These are phyloP conservation scores for Centrapalus pauciflorus DNA, from an alignment of 129 eudicot species.

Conservation along the genomic window DNA sequence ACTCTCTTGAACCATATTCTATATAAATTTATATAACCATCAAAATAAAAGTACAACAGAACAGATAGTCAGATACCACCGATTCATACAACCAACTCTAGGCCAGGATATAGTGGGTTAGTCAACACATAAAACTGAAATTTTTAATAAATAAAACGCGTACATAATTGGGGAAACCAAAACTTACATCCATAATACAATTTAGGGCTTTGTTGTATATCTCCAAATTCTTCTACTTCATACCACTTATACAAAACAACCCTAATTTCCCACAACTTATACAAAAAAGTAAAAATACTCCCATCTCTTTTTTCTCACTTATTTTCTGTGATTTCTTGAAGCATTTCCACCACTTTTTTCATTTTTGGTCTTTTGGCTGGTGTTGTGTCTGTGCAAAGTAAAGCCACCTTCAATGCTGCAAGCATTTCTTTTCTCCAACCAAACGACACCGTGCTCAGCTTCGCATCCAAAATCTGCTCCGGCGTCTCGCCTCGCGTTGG, in stretches of 20 bases:
- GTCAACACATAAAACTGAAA: too few relatives aligned
- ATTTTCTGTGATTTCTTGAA: slow-evolving; percentile 61
- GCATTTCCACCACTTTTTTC: slow-evolving; percentile 95
- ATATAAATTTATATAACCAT: too few relatives aligned
- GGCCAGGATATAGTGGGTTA: too few relatives aligned
- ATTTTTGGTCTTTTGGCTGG: slow-evolving; percentile 94
- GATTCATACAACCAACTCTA: too few relatives aligned
- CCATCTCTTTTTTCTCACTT: slow-evolving; percentile 24
- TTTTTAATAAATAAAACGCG: too few relatives aligned
- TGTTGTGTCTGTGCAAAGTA: slow-evolving; percentile 81
- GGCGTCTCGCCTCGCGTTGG: slow-evolving; percentile 93
- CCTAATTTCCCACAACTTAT: slow-evolving; percentile 18
- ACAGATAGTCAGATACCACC: too few relatives aligned
- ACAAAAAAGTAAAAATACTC: too few relatives aligned
- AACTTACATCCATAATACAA: slow-evolving; percentile 31
- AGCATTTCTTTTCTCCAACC: slow-evolving; percentile 98
- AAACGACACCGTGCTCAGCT: slow-evolving; percentile 89
- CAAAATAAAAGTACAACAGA: too few relatives aligned
- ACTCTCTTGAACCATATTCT: too few relatives aligned
- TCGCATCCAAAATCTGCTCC: slow-evolving; percentile 89
- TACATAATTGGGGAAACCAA: slow-evolving; percentile 19
- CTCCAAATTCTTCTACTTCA: slow-evolving; percentile 21
- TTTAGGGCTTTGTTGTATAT: slow-evolving; percentile 25
- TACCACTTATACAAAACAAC: slow-evolving; percentile 23
- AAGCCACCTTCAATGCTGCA: slow-evolving; percentile 75